Base-by-base conservation (phyloP, 768 basidiomycete species). In the Lyophyllum decastes region DNA sequence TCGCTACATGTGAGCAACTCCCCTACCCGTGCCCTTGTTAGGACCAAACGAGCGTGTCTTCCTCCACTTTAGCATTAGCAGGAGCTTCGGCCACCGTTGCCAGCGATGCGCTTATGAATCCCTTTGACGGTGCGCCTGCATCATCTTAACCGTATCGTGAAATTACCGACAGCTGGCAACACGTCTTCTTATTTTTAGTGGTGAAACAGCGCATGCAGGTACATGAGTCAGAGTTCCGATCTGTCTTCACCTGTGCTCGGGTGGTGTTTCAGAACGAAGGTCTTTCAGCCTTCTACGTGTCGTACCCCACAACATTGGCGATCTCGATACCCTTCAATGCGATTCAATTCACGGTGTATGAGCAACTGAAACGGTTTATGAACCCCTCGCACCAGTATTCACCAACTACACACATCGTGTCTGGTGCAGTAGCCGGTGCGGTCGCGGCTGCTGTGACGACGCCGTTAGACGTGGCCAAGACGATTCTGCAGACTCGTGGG, bases 181-280 rank as follows among this genome's bases (percentile, higher is more conserved):
- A 24, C 19, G 17, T 41, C 16, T 27, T 22, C 27, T 21, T 19
- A 25, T 49, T 8, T 63, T 50, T 71, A 98, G 96, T 99, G 66
- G 93, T 99, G 78, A 99, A 99, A 76, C 97, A 99, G 78, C 87
- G 97, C 51, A 98, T 99, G 97, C 97, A 99, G 74, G 81, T 98
- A 55, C 95, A 95, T 76, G 86, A 91, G 68, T 98, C 97, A 3
- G 81, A 90, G 71, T 95, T 94, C 73, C 89, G 89, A 45, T 93
- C 92, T 35, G 92, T 95, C 43, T 75, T 88, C 62, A 83, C 85
- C n/a, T 95, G 94, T 64, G 93, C 95, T 55, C 82, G 82, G 22
- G 87, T 88, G 12, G 90, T 99, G 51, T 94, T 94, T 74, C 82
- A 75, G 44, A 86, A 76, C 34, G 97, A 99, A 74, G 97, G 97